These are phyloP conservation scores for Yamadazyma sp. DNA, from an alignment of 805 yeast species.

Conservation along the genomic window DNA sequence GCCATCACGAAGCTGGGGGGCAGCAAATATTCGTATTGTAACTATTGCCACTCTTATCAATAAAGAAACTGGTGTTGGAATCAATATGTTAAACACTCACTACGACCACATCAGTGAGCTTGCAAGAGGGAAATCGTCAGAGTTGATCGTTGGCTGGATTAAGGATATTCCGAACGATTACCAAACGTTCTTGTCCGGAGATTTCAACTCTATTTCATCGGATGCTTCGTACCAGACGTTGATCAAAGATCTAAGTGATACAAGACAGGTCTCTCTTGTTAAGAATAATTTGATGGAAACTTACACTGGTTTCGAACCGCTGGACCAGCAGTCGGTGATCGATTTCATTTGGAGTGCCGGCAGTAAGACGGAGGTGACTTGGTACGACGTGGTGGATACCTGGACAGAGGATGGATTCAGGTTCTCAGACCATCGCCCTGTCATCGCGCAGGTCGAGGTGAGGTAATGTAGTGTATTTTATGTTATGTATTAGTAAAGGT, in stretches of 20 bases:
- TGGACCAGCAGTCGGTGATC: slow-evolving; percentile 27
- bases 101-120: slow-evolving; percentile 48
- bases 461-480: neutral
- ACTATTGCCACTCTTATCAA: slow-evolving; percentile 34
- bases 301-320: slow-evolving; percentile 38
- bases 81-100: slow-evolving; percentile 48
- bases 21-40: slow-evolving; percentile 39
- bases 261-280: slow-evolving; percentile 32
- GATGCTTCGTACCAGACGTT: slow-evolving; percentile 33
- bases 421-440: slow-evolving; percentile 51
- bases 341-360: slow-evolving; percentile 39
- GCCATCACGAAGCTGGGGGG: slow-evolving; percentile 45
- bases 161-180: slow-evolving; percentile 26
- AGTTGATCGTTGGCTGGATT: slow-evolving; percentile 43
- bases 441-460: slow-evolving; percentile 18
- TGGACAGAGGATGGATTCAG: slow-evolving; percentile 31
- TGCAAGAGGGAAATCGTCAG: slow-evolving; percentile 48
- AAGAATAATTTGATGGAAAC: slow-evolving; percentile 27
- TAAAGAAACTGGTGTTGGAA: slow-evolving; percentile 14
- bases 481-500: neutral
- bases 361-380: slow-evolving; percentile 18
- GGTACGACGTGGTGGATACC: slow-evolving; percentile 35
- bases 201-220: slow-evolving; percentile 46
- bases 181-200: slow-evolving; percentile 52
- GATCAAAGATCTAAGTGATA: slow-evolving; percentile 17